Percentiles rank a stretch among this genome's conserved stretches.
phyloP scores from a whole-genome alignment of 1,284 basidiomycete species.

The Rhodofomes roseus region DNA sequence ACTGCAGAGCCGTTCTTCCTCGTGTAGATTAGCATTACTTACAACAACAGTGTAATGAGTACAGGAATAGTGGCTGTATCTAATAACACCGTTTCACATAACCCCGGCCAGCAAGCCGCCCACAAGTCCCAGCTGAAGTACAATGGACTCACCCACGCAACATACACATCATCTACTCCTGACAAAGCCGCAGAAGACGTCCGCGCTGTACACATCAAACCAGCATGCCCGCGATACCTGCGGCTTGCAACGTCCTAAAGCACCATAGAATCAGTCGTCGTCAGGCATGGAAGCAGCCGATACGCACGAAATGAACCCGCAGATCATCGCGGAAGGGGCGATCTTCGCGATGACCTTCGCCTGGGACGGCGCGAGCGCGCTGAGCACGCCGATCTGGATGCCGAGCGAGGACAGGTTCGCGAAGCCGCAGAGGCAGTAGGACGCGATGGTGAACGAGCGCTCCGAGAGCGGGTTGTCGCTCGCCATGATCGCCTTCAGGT shows the following conservation, averaged over 20 bases:
- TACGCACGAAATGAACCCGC: conserved; percentile 63
- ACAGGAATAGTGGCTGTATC: background rate
- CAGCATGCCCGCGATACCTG: conserved; percentile 61
- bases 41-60: background rate
- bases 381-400: conserved; percentile 88
- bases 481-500: conserved; percentile 50
- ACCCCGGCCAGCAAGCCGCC: background rate
- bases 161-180: background rate
- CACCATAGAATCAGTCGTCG: background rate
- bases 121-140: background rate
- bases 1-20: background rate
- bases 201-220: conserved; percentile 11
- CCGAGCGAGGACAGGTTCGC: conserved; percentile 85
- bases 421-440: conserved; percentile 87
- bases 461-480: conserved; percentile 55
- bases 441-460: conserved; percentile 75
- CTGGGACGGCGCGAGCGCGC: conserved; percentile 78
- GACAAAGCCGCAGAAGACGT: background rate
- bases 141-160: background rate
- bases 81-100: background rate
- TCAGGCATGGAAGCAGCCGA: background rate
- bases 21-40: background rate
- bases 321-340: conserved; percentile 77
- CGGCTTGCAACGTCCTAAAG: conserved; percentile 59
- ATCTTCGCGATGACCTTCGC: conserved; percentile 68